phyloP scores from a whole-genome alignment of 208 protist species.

The Angomonas ambiguus region DNA sequence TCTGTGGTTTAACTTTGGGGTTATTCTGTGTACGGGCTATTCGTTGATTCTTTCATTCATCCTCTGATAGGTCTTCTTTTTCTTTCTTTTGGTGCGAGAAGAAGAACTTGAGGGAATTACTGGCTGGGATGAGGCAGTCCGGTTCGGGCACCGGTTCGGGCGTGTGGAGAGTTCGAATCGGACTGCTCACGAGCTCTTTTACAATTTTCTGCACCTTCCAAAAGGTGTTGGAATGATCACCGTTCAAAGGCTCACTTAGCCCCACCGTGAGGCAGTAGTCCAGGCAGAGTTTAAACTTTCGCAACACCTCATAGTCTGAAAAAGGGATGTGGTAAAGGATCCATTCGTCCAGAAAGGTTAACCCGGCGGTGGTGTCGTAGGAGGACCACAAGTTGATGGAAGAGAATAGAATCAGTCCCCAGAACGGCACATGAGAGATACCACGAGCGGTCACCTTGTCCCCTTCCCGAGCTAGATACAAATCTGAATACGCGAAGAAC shows the following conservation, averaged over 20 bases:
- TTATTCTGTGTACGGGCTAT: not conserved
- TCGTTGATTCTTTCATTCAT: not conserved
- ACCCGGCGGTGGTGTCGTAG: slow-evolving; percentile 23
- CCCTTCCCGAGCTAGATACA: slow-evolving; percentile 28
- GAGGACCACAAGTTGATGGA: slow-evolving; percentile 36
- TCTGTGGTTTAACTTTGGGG: not conserved
- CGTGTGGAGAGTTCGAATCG: not conserved
- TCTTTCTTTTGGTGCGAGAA: not conserved
- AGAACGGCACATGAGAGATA: slow-evolving; percentile 53
- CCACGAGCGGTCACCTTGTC: slow-evolving; percentile 31
- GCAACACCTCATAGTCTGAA: slow-evolving; percentile 48
- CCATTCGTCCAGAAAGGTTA: slow-evolving; percentile 63
- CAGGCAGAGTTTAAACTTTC: slow-evolving; percentile 54
- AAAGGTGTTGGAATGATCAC: not conserved
- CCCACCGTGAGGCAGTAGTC: slow-evolving; percentile 29
- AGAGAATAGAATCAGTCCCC: slow-evolving; percentile 69
- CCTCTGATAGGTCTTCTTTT: not conserved
- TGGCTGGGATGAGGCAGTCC: not conserved
- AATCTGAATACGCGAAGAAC: slow-evolving; percentile 70
- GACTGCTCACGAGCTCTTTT: not conserved
- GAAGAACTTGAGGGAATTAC: not conserved
- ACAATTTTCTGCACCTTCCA: not conserved
- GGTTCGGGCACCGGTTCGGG: not conserved
- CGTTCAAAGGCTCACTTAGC: not conserved
- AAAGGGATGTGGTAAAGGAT: slow-evolving; percentile 58